phyloP scores from a whole-genome alignment of 371 early-diverging fungal species.

The Saksenaea oblongispora region DNA sequence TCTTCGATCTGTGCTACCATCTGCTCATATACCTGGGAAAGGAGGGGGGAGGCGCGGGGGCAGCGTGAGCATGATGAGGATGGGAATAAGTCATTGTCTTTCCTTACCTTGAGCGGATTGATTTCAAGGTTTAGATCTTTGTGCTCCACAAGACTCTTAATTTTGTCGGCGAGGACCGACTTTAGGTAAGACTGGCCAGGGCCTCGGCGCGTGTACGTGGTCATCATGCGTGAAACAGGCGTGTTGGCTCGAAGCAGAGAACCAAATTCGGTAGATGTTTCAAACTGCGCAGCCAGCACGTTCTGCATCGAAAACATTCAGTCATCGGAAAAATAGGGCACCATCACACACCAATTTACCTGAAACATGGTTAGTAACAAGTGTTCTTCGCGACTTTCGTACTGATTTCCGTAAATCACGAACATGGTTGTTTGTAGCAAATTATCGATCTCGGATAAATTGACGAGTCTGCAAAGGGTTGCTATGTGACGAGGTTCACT shows the following conservation, averaged over 20 bases:
- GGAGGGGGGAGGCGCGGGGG: neutral
- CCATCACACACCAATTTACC: conserved; percentile 39
- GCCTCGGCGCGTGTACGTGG: conserved; percentile 92
- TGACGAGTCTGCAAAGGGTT: conserved; percentile 79
- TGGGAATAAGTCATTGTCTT: conserved; percentile 54
- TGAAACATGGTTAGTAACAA: conserved; percentile 95
- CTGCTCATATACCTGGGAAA: conserved; percentile 76
- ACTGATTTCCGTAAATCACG: conserved; percentile 94
- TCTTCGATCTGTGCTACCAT: conserved; percentile 76
- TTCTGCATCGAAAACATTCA: conserved; percentile 47
- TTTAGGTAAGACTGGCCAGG: conserved; percentile 95
- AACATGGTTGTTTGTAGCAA: conserved; percentile 96
- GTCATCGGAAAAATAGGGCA: neutral
- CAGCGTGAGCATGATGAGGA: neutral
- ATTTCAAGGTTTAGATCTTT: conserved; percentile 84
- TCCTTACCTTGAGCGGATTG: conserved; percentile 74
- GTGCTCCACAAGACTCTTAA: conserved; percentile 78
- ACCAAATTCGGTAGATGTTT: conserved; percentile 86
- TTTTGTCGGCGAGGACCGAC: conserved; percentile 78
- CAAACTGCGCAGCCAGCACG: conserved; percentile 90
- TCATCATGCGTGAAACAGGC: conserved; percentile 96
- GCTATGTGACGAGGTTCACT: conserved; percentile 93
- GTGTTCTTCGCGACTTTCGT: conserved; percentile 94
- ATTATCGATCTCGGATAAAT: conserved; percentile 89
- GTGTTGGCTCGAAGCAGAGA: conserved; percentile 92